A percentile compares a stretch with the other conserved stretches of the same genome.
phyloP scores from a whole-genome alignment of 148 eudicot genomes.

The Vaccinium myrtillus region DNA sequence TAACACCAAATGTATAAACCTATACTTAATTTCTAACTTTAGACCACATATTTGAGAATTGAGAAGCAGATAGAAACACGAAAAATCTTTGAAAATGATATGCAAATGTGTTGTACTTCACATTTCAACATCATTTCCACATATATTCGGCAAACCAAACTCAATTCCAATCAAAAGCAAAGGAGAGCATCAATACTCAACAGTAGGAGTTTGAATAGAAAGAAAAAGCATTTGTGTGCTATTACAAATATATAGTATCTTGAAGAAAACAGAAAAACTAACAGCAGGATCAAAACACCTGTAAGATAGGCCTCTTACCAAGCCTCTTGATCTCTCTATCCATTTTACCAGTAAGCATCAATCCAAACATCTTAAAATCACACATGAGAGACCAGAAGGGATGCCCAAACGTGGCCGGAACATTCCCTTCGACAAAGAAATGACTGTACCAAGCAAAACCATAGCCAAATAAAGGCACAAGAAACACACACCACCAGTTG shows the following conservation, averaged over 20 bases:
- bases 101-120: too few relatives aligned
- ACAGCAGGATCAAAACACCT: constrained; percentile 35
- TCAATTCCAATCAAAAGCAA: background rate
- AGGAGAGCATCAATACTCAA: background rate
- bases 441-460: constrained; percentile 95
- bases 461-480: constrained; percentile 74
- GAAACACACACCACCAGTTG: constrained; percentile 57
- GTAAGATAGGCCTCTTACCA: constrained; percentile 82
- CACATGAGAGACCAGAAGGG: constrained; percentile 89
- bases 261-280: constrained; percentile 10
- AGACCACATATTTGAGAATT: background rate
- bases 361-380: constrained; percentile 92
- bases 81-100: background rate
- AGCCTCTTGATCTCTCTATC: constrained; percentile 91
- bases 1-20: background rate
- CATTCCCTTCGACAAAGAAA: constrained; percentile 76
- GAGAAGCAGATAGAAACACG: background rate
- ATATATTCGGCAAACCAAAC: background rate
- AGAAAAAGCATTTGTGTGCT: background rate
- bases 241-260: constrained; percentile 9
- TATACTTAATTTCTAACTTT: background rate
- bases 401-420: constrained; percentile 79
- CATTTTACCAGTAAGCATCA: constrained; percentile 83
- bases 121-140: background rate
- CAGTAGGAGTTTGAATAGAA: background rate